A percentile compares a stretch with the other conserved stretches of the same genome.
These are phyloP conservation scores for Sphenostylis stenocarpa DNA, from an alignment of 306 rosid species.

Conservation along the genomic window DNA sequence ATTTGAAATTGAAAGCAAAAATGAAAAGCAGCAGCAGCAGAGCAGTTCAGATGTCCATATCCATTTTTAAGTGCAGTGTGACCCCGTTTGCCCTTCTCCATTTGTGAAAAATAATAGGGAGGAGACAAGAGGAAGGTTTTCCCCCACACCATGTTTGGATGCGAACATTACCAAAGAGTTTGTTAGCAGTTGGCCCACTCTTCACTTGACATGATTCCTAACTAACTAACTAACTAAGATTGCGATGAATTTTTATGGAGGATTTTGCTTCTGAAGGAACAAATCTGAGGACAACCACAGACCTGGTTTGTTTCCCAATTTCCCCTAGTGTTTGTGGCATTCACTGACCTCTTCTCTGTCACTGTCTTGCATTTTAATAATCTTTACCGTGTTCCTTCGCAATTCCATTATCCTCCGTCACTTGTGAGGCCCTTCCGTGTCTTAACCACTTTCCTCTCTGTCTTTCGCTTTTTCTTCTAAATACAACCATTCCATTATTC, in stretches of 20 bases:
- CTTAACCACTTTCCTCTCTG: neutral
- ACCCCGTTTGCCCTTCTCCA: neutral
- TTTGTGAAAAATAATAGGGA: neutral
- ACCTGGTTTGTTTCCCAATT: neutral
- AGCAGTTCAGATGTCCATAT: neutral
- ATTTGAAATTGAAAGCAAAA: neutral
- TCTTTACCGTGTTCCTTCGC: neutral
- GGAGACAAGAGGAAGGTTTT: neutral
- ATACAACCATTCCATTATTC: neutral
- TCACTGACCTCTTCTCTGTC: neutral
- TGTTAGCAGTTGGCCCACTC: neutral
- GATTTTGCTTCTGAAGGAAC: neutral
- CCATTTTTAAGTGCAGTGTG: neutral
- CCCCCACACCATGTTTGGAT: neutral
- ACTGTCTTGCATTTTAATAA: neutral
- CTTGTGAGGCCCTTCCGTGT: neutral
- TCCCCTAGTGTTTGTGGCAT: neutral
- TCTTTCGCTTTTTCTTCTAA: neutral
- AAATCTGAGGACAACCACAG: neutral
- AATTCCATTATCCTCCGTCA: neutral
- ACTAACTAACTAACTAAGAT: neutral
- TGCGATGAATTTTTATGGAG: neutral
- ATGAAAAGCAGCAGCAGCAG: neutral
- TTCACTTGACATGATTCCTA: neutral
- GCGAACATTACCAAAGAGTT: neutral